A percentile compares a stretch with the other conserved stretches of the same genome.
These are phyloP conservation scores for Pholiota molesta DNA, from an alignment of 768 basidiomycete species.

Conservation along the genomic window DNA sequence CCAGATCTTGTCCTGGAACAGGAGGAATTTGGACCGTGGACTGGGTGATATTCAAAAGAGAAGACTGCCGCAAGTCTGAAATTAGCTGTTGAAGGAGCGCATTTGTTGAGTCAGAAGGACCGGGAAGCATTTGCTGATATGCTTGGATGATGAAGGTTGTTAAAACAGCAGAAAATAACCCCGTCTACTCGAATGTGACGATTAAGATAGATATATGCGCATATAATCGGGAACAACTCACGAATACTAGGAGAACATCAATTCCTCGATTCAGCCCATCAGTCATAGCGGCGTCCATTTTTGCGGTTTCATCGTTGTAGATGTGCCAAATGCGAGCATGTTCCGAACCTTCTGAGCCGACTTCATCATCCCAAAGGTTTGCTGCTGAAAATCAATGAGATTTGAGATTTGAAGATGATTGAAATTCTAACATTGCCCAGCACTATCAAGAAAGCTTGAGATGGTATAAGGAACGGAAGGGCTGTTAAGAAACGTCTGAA, in stretches of 20 bases:
- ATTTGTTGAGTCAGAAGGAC: conserved; percentile 36
- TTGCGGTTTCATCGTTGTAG: conserved; percentile 43
- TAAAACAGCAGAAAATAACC: conserved; percentile 45
- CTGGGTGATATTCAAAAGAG: conserved; percentile 14
- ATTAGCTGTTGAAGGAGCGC: conserved; percentile 35
- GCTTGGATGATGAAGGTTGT: conserved; percentile 48
- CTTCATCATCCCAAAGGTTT: conserved; percentile 29
- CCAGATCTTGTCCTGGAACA: neutral
- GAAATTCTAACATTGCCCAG: neutral
- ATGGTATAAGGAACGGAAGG: neutral
- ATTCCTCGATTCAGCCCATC: conserved; percentile 46
- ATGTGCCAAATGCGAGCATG: conserved; percentile 43
- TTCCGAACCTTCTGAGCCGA: conserved; percentile 36
- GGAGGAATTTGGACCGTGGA: conserved; percentile 5
- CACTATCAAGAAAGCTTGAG: neutral
- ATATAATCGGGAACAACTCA: conserved; percentile 21
- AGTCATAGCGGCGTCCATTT: conserved; percentile 34
- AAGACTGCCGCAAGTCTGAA: conserved; percentile 18
- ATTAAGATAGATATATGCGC: conserved; percentile 2
- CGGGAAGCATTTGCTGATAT: conserved; percentile 40
- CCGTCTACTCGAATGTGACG: conserved; percentile 31
- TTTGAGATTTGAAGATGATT: neutral
- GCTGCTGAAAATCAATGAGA: neutral
- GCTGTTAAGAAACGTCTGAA: neutral
- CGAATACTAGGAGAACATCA: conserved; percentile 49